Percentiles rank a stretch among this genome's conserved stretches.
phyloP scores from a whole-genome alignment of 2,329 filamentous ascomycete species.

The Pyrenophora seminiperda region DNA sequence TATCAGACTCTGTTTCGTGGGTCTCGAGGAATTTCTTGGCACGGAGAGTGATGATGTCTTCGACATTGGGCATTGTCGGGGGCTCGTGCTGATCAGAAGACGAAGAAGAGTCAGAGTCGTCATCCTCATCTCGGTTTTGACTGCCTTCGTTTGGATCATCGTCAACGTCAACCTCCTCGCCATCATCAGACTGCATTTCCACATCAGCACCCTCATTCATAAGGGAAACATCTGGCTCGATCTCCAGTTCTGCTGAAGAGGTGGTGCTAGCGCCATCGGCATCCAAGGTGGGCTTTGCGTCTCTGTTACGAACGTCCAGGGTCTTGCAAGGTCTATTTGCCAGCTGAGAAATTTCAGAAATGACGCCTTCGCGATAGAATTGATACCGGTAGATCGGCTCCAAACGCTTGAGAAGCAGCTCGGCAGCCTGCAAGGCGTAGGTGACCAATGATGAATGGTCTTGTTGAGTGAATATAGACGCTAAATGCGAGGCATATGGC shows the following conservation, averaged over 20 bases:
- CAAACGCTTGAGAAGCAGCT: conserved; percentile 81
- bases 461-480: conserved; percentile 92
- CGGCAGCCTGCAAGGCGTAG: conserved; percentile 84
- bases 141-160: conserved; percentile 64
- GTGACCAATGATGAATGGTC: conserved; percentile 88
- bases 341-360: conserved; percentile 85
- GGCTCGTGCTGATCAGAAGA: conserved; percentile 43
- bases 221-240: conserved; percentile 56
- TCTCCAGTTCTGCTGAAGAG: conserved; percentile 38
- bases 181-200: conserved; percentile 58
- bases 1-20: conserved; percentile 78
- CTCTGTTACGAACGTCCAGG: conserved; percentile 36
- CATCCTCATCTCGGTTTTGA: conserved; percentile 64
- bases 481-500: conserved; percentile 93
- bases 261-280: conserved; percentile 33
- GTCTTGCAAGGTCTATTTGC: conserved; percentile 57
- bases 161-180: conserved; percentile 59
- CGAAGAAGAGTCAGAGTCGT: conserved; percentile 69
- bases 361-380: conserved; percentile 95
- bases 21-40: conserved; percentile 83
- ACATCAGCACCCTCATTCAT: conserved; percentile 60
- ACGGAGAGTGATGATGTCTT: conserved; percentile 73
- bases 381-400: conserved; percentile 92
- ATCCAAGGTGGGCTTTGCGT: conserved; percentile 31
- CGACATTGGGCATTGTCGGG: conserved; percentile 57